phyloP scores from a whole-genome alignment of 1,139 yeast species.

The Meyerozyma sp. region DNA sequence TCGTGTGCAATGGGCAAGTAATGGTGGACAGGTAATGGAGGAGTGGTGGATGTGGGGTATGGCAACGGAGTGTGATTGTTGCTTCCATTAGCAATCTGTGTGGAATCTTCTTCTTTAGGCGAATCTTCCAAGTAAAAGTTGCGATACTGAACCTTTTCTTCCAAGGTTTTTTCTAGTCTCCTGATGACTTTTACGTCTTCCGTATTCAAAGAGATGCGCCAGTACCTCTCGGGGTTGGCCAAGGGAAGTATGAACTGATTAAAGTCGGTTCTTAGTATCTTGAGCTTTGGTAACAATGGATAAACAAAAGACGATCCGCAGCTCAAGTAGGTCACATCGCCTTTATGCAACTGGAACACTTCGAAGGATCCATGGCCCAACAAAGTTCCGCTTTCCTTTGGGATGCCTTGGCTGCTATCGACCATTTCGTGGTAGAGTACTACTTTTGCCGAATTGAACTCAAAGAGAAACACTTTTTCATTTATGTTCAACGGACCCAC shows the following conservation, averaged over 20 bases:
- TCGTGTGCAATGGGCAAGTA: constrained; percentile 6
- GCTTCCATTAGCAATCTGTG: constrained; percentile 4
- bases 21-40: not conserved
- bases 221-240: constrained; percentile 66
- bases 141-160: constrained; percentile 40
- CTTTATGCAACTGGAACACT: constrained; percentile 59
- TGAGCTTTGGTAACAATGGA: constrained; percentile 59
- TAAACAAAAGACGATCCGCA: constrained; percentile 54
- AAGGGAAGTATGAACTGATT: constrained; percentile 60
- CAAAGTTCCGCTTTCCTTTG: constrained; percentile 35
- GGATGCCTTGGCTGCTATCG: constrained; percentile 7
- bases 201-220: constrained; percentile 53
- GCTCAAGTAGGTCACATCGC: constrained; percentile 55
- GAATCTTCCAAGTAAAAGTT: constrained; percentile 22
- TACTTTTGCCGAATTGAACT: constrained; percentile 32
- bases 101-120: not conserved
- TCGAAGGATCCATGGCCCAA: constrained; percentile 61
- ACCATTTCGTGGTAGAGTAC: constrained; percentile 39
- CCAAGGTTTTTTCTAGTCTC: constrained; percentile 33
- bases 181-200: constrained; percentile 26
- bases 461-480: constrained; percentile 35
- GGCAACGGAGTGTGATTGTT: not conserved
- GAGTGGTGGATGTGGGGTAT: constrained; percentile 1
- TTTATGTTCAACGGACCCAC: constrained; percentile 18
- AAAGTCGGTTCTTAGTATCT: constrained; percentile 47